Evolutionary conservation across 106 monocot species (phyloP).

Genomic region (Alisma plantagoaquatica): DNA sequence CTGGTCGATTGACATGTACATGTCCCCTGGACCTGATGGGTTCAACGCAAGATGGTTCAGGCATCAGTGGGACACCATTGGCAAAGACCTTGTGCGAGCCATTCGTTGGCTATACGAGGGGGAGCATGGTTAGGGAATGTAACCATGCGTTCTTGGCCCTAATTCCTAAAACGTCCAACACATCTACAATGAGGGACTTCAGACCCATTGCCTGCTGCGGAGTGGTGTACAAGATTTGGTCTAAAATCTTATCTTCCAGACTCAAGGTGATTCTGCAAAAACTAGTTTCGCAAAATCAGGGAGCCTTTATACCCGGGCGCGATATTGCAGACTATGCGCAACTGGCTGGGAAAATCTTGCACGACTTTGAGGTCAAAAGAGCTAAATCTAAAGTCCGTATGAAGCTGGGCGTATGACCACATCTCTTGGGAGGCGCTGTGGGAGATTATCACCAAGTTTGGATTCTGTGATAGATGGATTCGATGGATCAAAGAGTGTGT

Average conservation of each 20-base stretch:
- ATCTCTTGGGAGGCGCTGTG: not conserved
- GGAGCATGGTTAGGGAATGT: not conserved
- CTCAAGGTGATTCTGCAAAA: not conserved
- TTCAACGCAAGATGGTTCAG: not conserved
- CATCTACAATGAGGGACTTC: not conserved
- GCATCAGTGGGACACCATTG: not conserved
- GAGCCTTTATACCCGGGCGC: not conserved
- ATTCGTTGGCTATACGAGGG: not conserved
- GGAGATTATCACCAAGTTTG: not conserved
- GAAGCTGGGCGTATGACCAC: not conserved
- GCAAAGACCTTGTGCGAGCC: not conserved
- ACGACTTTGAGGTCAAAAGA: not conserved
- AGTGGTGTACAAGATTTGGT: not conserved
- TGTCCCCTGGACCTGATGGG: not conserved
- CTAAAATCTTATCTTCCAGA: not conserved
- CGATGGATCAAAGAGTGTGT: not conserved
- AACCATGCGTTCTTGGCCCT: not conserved
- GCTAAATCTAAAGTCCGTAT: not conserved
- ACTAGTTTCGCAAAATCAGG: not conserved
- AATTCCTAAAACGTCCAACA: not conserved
- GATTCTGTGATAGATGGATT: not conserved
- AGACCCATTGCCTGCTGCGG: not conserved
- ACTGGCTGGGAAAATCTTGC: not conserved
- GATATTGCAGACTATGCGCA: not conserved
- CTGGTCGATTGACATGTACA: not conserved